Evolutionary conservation across 495 filamentous ascomycete species (phyloP).

Genomic region (Glarea lozoyensis): DNA sequence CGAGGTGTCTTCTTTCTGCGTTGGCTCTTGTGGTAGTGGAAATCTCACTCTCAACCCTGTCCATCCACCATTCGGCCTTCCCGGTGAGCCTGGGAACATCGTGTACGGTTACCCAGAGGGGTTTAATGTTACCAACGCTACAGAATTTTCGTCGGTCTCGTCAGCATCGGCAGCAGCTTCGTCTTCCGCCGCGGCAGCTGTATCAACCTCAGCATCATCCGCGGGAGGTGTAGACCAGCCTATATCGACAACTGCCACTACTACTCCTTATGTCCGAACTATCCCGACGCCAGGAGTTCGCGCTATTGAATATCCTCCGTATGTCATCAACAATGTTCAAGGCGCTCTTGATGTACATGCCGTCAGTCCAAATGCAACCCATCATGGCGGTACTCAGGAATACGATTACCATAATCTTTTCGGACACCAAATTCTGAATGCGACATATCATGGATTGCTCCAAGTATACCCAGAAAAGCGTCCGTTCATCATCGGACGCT

Average conservation of each 20-base stretch:
- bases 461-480: conserved; percentile 54
- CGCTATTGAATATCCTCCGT: conserved; percentile 73
- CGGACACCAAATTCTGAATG: conserved; percentile 69
- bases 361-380: conserved; percentile 69
- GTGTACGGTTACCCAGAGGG: conserved; percentile 60
- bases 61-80: conserved; percentile 58
- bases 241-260: too few relatives aligned
- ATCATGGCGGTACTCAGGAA: conserved; percentile 58
- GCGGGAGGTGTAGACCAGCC: too few relatives aligned
- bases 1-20: conserved; percentile 74
- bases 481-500: conserved; percentile 80
- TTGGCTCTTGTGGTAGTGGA: conserved; percentile 63
- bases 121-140: conserved; percentile 60
- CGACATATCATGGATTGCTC: conserved; percentile 68
- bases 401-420: conserved; percentile 78
- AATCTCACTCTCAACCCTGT: conserved; percentile 64
- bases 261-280: conserved; percentile 47
- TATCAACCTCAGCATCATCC: conserved; percentile 11
- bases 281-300: conserved; percentile 61
- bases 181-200: conserved; percentile 25
- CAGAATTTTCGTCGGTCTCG: conserved; percentile 54
- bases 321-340: conserved; percentile 72
- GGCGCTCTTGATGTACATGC: conserved; percentile 69
- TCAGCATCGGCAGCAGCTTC: conserved; percentile 43
- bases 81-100: conserved; percentile 54